Conservation (phyloP, 768 basidiomycete species). For the Amanita rubescens region DNA sequence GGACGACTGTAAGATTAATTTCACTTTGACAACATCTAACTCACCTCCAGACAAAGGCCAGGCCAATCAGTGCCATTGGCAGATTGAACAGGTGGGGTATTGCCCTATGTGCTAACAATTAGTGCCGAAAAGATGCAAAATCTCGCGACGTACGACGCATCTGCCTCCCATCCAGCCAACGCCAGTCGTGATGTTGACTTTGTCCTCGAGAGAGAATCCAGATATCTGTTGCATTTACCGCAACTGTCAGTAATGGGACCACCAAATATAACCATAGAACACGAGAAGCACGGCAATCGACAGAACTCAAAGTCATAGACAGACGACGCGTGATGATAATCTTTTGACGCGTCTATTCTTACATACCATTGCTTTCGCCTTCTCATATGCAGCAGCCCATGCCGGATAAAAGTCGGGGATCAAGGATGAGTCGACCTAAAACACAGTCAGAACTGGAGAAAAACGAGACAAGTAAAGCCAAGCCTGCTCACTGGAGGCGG, state of each 20-base stretch:
- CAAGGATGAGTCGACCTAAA: constrained; percentile 26
- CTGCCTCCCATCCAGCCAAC: constrained; percentile 57
- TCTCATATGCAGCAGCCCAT: constrained; percentile 53
- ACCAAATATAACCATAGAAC: background rate
- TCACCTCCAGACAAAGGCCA: constrained; percentile 64
- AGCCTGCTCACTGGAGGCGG: constrained; percentile 44
- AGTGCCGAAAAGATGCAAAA: background rate
- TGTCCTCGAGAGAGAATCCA: constrained; percentile 50
- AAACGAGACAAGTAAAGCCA: background rate
- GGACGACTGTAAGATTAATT: background rate
- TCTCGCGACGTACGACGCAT: constrained; percentile 49
- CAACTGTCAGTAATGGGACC: background rate
- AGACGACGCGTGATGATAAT: no score
- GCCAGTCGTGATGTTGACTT: constrained; percentile 58
- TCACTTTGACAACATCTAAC: constrained; percentile 2
- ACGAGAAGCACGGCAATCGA: no score
- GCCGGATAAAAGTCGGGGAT: constrained; percentile 44
- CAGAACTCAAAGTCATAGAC: no score
- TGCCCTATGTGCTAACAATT: constrained; percentile 30
- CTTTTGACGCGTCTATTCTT: no score
- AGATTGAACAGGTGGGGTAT: constrained; percentile 45
- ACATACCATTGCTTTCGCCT: constrained; percentile 46
- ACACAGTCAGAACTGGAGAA: background rate
- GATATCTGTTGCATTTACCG: constrained; percentile 30
- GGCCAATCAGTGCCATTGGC: constrained; percentile 43